Percentiles rank a stretch among this genome's conserved stretches.
Conservation (phyloP, 306 rosid species). For the Prunus campanulata region DNA sequence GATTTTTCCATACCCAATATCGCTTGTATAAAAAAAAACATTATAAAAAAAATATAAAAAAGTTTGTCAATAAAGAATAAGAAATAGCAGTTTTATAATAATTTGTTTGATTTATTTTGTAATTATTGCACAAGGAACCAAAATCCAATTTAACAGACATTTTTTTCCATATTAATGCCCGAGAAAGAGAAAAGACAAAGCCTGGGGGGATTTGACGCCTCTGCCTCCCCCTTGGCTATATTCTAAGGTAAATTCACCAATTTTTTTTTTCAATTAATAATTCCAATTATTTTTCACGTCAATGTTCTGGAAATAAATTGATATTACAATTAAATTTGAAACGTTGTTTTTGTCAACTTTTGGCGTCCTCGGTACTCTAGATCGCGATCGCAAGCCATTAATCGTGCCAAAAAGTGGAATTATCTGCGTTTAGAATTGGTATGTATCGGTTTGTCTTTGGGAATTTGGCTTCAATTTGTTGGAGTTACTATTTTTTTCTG, state of each 20-base stretch:
- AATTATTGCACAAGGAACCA: background rate
- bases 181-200: background rate
- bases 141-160: background rate
- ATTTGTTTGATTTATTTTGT: background rate
- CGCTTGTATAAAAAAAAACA: too few species aligned
- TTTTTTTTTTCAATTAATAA: background rate
- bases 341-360: background rate
- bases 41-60: too few species aligned
- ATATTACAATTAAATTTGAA: background rate
- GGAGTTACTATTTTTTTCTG: background rate
- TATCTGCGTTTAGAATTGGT: background rate
- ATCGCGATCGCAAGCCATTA: background rate
- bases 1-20: too few species aligned
- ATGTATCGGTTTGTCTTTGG: background rate
- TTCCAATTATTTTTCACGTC: background rate
- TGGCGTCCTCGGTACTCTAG: background rate
- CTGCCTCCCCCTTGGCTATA: constrained; percentile 30
- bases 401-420: background rate
- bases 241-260: background rate
- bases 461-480: constrained; percentile 14
- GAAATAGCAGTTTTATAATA: too few species aligned
- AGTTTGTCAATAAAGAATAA: too few species aligned
- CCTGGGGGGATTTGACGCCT: constrained; percentile 16
- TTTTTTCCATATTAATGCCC: background rate
- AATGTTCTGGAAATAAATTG: background rate